phyloP scores from a whole-genome alignment of 2,329 filamentous ascomycete species.

The Blumeriella jaapii region DNA sequence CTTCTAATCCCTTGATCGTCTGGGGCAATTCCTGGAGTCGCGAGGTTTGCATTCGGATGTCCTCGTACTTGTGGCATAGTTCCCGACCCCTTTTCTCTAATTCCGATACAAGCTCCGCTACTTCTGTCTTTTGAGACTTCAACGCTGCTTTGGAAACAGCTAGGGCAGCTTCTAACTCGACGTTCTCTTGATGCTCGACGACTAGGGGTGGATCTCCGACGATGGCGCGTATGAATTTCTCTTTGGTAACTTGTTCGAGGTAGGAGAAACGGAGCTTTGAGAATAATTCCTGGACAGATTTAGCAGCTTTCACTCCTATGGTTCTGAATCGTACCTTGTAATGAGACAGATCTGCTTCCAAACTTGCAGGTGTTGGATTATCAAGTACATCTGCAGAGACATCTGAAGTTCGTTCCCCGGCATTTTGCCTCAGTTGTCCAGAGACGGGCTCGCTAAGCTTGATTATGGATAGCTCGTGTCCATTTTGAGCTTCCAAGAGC shows the following conservation, averaged over 20 bases:
- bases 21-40: slow-evolving; percentile 40
- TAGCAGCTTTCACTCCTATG: too few species aligned
- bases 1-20: slow-evolving; percentile 38
- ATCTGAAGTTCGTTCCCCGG: slow-evolving; percentile 54
- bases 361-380: slow-evolving; percentile 59
- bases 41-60: slow-evolving; percentile 36
- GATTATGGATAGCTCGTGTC: slow-evolving; percentile 60
- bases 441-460: slow-evolving; percentile 66
- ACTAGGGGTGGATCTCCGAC: slow-evolving; percentile 83
- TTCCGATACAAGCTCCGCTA: slow-evolving; percentile 59
- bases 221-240: slow-evolving; percentile 90
- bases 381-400: slow-evolving; percentile 54
- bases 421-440: slow-evolving; percentile 34
- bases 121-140: slow-evolving; percentile 69
- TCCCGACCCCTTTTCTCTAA: slow-evolving; percentile 55
- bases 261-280: slow-evolving; percentile 95
- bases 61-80: slow-evolving; percentile 43
- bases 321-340: slow-evolving; percentile 59
- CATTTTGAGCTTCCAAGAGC: slow-evolving; percentile 41
- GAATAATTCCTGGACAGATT: slow-evolving; percentile 88
- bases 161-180: slow-evolving; percentile 61
- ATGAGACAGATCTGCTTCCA: slow-evolving; percentile 76
- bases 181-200: slow-evolving; percentile 71
- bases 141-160: slow-evolving; percentile 61
- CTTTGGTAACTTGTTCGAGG: slow-evolving; percentile 96